Conservation (phyloP, 2,329 filamentous ascomycete genomes). For the Penicillium brevicompactum region DNA sequence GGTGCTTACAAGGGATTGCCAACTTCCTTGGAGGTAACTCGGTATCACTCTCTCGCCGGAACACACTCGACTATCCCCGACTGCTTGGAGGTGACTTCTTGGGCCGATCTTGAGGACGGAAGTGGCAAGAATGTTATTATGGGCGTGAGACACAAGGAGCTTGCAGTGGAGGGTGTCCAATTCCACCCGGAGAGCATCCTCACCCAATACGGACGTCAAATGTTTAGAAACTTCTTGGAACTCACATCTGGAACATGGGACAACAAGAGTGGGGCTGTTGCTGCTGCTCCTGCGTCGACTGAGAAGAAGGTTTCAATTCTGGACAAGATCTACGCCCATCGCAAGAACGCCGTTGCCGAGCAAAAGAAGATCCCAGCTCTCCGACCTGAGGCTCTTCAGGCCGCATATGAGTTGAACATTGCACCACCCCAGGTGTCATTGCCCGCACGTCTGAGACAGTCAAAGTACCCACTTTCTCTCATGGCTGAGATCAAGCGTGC, state of each 20-base stretch:
- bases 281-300: slow-evolving; percentile 30
- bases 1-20: slow-evolving; percentile 86
- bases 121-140: slow-evolving; percentile 87
- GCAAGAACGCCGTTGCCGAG: slow-evolving; percentile 71
- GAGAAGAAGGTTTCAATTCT: slow-evolving; percentile 80
- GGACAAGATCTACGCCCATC: slow-evolving; percentile 84
- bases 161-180: slow-evolving; percentile 91
- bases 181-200: slow-evolving; percentile 98
- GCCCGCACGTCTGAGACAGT: slow-evolving; percentile 74
- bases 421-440: slow-evolving; percentile 84
- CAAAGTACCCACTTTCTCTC: slow-evolving; percentile 83
- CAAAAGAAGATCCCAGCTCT: slow-evolving; percentile 88
- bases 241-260: slow-evolving; percentile 91
- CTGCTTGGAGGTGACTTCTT: slow-evolving; percentile 86
- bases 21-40: slow-evolving; percentile 81
- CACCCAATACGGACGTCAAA: slow-evolving; percentile 80
- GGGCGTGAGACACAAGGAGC: slow-evolving; percentile 92
- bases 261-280: slow-evolving; percentile 62
- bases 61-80: slow-evolving; percentile 84
- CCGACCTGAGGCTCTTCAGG: slow-evolving; percentile 79
- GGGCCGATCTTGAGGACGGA: slow-evolving; percentile 71
- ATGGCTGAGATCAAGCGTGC: slow-evolving; percentile 98
- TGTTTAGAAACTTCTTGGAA: slow-evolving; percentile 89
- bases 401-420: slow-evolving; percentile 79
- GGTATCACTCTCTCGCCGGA: slow-evolving; percentile 94